These are phyloP conservation scores for Nidula microcarpa DNA, from an alignment of 768 basidiomycete genomes.

Conservation along the genomic window DNA sequence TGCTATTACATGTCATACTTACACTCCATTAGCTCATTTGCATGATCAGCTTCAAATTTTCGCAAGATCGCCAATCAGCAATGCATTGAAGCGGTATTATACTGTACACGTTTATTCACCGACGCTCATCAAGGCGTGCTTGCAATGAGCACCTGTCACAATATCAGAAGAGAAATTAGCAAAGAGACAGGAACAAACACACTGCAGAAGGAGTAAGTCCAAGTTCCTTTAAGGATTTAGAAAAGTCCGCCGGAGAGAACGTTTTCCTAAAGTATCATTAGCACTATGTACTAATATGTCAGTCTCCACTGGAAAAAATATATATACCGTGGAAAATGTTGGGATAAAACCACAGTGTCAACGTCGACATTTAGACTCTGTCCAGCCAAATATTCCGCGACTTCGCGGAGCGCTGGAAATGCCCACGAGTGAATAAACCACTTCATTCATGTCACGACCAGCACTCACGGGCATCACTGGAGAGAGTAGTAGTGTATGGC, in stretches of 20 bases:
- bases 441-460: neutral
- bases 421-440: conserved; percentile 1
- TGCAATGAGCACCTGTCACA: conserved; percentile 53
- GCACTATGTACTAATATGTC: neutral
- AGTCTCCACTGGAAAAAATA: neutral
- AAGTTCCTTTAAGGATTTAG: conserved; percentile 76
- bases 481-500: conserved; percentile 75
- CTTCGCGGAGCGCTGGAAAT: conserved; percentile 68
- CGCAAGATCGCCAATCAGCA: too few relatives aligned
- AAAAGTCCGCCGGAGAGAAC: conserved; percentile 70
- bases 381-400: conserved; percentile 83
- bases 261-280: conserved; percentile 59
- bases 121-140: conserved; percentile 33
- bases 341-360: conserved; percentile 74
- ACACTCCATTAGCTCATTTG: too few relatives aligned
- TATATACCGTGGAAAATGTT: conserved; percentile 80
- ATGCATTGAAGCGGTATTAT: neutral
- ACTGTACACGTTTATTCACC: conserved; percentile 5
- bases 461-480: conserved; percentile 74
- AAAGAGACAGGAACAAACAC: conserved; percentile 15
- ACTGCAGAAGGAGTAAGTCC: conserved; percentile 92
- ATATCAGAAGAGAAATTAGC: conserved; percentile 1
- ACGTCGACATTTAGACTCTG: conserved; percentile 69
- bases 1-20: too few relatives aligned
- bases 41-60: too few relatives aligned